Base-by-base conservation (phyloP, 331 rosid species). In the Malus hybrid region DNA sequence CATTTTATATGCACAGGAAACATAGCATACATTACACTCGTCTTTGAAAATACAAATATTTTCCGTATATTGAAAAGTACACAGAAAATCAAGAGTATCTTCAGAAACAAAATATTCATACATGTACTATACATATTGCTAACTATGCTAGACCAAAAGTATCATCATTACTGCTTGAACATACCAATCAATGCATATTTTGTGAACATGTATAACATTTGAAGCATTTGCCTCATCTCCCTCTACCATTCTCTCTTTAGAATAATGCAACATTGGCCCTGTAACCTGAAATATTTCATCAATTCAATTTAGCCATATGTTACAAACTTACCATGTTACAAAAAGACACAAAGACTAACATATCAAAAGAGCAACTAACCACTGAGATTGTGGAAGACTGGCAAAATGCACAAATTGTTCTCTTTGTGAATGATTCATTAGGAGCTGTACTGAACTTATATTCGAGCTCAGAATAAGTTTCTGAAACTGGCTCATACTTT, bases 221-320 rank as follows among this genome's bases (percentile, higher is more conserved):
- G 93, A 76, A 69, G 48, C 83, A 75, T 12, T 39, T 62, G 93
- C 93, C 44, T 88, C 92, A 69, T 84, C 80, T 77, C 89, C 97
- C 1, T 54, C 73, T 32, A 91, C 92, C 52, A 46, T 61, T 48
- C 76, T 80, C 52, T 88, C 99, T 78, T 83, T 80, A 65, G 82
- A 80, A 86, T 87, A 94, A 84, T 89, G 95, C 75, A 94, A 78
- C 85, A 94, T 67, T 64, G 90, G 84, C 71, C 97, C 99, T 36
- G 91, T 88, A 74, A 60, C 87, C 99, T 94, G 82, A 80, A 84
- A 73, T 22, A 67, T 56, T 28, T 68, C 44, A 75, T 44, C 62
- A 57, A 28, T 2, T 57, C 62, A 52, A 34, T 10, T 60, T 42
- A 73, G 57, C 42, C 10, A 70, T 62, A 50, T 50, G 20, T 6